Evolutionary conservation across 108 stramenopile genomes (phyloP), one percentile per base, ranked within the genome.

Genomic region (Cyclotella cryptica): DNA sequence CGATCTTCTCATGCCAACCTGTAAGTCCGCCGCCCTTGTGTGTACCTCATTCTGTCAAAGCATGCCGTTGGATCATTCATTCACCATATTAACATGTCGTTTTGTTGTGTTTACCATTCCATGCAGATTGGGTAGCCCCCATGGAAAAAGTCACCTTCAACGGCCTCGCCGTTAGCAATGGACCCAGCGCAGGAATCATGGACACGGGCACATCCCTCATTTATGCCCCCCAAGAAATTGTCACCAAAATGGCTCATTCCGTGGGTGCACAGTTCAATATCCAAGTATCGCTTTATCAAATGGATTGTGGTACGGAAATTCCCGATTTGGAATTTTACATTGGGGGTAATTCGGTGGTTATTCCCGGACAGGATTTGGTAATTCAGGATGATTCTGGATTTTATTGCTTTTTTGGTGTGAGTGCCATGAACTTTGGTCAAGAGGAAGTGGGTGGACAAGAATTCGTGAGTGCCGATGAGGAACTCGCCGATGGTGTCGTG

Each of bases 161-260:
- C 27, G 77, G 71, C 52, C 17, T 65, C 17, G 54, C 60, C 0
- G 70, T 77, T 0, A 64, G 47, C 15, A 68, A 58, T 46, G 87
- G 74, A 17, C 93, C 85, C n/a, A 89, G 88, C 60, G 73, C 70
- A 4, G 81, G 74, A 17, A 99, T 99, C 87, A 92, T 98, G 46
- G 98, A 99, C 89, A 90, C 93, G 24, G 98, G 98, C 49, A 99
- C 98, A 22, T 96, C 95, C 21, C 77, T 99, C 35, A 91, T 99
- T 57, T 89, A 91, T 30, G 98, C 96, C 18, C 98, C 98, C 24
- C 79, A 82, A 63, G 76, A 78, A 12, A 89, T 89, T 27, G 83
- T 96, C n/a, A 49, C 81, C 67, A 69, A 81, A 42, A 75, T 99
- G 55, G 97, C 97, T n/a, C 12, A 63, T 28, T 19, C 66, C 17